Percentiles rank a stretch among this genome's conserved stretches.
Evolutionary conservation across 2,329 filamentous ascomycete genomes (phyloP).

Genomic region (Verticillium nonalfalfae): DNA sequence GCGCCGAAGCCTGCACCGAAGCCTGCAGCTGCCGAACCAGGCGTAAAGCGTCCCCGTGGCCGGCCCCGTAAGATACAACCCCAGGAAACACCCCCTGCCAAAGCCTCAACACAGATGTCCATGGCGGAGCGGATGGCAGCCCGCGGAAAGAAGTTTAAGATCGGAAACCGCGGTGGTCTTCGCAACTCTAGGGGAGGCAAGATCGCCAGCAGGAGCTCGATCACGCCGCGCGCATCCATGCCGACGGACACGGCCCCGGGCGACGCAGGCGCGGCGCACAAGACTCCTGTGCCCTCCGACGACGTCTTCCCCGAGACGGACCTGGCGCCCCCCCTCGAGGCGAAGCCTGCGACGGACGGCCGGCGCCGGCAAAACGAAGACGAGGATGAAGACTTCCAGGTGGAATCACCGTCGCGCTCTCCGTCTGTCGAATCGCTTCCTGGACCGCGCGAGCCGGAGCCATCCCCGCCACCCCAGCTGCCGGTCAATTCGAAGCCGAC

Average conservation of each 20-base stretch:
- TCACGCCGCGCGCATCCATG: neutral
- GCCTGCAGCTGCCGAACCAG: neutral
- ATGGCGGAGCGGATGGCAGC: slow-evolving; percentile 52
- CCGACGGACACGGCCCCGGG: neutral
- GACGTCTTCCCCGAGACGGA: neutral
- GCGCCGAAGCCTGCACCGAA: neutral
- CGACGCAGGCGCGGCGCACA: neutral
- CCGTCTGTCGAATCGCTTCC: slow-evolving; percentile 2
- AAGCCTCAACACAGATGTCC: slow-evolving; percentile 33
- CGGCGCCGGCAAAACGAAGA: neutral
- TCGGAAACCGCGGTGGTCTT: slow-evolving; percentile 21
- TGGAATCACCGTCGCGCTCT: neutral
- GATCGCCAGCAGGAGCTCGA: neutral
- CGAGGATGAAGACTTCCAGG: slow-evolving; percentile 1
- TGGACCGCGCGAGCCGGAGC: slow-evolving; percentile 1
- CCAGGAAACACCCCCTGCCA: slow-evolving; percentile 4
- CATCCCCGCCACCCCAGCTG: neutral
- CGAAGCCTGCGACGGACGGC: neutral
- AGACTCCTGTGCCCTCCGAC: neutral
- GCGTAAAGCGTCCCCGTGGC: neutral
- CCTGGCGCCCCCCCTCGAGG: slow-evolving; percentile 1
- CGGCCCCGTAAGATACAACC: neutral
- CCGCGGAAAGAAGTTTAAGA: slow-evolving; percentile 47
- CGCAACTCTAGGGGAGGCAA: neutral
- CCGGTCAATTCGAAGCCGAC: slow-evolving; percentile 3